Conservation (phyloP, 2,329 filamentous ascomycete species). For the Emydomyces testavorans region DNA sequence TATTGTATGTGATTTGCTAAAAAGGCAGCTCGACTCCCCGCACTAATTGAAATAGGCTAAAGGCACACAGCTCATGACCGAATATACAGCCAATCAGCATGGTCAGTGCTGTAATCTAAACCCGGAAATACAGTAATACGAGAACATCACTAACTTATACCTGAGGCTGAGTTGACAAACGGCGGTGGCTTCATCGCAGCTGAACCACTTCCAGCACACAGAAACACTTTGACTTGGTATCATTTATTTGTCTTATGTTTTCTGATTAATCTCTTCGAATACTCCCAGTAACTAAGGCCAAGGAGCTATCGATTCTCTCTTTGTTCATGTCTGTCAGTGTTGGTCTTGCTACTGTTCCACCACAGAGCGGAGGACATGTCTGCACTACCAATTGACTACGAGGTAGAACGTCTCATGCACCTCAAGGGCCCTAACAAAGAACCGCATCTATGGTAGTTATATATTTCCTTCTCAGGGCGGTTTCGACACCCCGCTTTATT, state of each 20-base stretch:
- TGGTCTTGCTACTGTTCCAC: neutral
- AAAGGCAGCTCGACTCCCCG: no score
- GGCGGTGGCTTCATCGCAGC: neutral
- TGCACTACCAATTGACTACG: no score
- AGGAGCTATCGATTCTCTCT: neutral
- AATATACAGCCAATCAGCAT: neutral
- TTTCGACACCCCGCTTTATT: neutral
- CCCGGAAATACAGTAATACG: neutral
- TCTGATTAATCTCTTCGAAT: no score
- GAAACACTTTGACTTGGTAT: neutral
- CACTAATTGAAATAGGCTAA: neutral
- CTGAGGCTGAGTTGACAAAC: neutral
- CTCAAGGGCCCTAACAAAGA: no score
- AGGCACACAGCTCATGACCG: neutral
- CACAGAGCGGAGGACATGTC: neutral
- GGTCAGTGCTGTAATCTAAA: neutral
- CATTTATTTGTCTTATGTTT: no score
- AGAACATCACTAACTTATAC: neutral
- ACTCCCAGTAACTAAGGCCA: neutral
- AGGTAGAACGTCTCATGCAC: no score
- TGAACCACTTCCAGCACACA: neutral
- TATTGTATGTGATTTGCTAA: neutral
- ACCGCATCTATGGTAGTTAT: neutral
- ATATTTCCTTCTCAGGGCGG: neutral
- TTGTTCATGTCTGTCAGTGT: neutral